A percentile compares a stretch with the other conserved stretches of the same genome.
phyloP scores from a whole-genome alignment of 495 filamentous ascomycete species.

The Penicillium diatomitis region DNA sequence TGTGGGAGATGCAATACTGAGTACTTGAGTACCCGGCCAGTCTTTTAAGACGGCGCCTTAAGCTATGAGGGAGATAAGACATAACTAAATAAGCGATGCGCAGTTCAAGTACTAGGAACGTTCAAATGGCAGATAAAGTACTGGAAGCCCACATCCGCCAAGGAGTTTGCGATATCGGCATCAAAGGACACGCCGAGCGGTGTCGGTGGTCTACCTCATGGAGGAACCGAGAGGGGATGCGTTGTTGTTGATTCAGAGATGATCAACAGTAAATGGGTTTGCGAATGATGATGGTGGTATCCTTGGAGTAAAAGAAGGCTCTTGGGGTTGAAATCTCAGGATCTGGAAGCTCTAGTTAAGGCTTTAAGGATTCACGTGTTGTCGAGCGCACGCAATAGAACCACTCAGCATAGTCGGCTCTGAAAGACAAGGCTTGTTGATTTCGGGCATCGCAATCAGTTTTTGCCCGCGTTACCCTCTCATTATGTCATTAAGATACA shows the following conservation, averaged over 20 bases:
- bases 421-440: too few relatives aligned
- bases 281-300: too few relatives aligned
- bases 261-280: conserved; percentile 8
- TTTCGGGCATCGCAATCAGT: too few relatives aligned
- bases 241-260: conserved; percentile 57
- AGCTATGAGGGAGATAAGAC: conserved; percentile 19
- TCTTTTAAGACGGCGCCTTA: conserved; percentile 47
- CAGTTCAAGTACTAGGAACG: too few relatives aligned
- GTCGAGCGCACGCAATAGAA: too few relatives aligned
- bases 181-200: conserved; percentile 65
- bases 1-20: conserved; percentile 56
- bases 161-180: conserved; percentile 60
- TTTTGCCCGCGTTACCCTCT: too few relatives aligned
- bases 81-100: too few relatives aligned
- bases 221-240: conserved; percentile 75
- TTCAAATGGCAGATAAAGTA: too few relatives aligned
- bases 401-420: too few relatives aligned
- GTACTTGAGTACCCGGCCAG: conserved; percentile 49
- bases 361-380: too few relatives aligned
- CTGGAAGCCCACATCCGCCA: conserved; percentile 50
- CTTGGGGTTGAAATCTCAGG: conserved; percentile 1
- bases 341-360: not conserved
- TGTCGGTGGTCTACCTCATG: conserved; percentile 66
- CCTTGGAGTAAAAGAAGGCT: not conserved
- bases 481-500: too few relatives aligned